Base-by-base conservation (phyloP, 345 rosid genomes). In the Linum lewisii region DNA sequence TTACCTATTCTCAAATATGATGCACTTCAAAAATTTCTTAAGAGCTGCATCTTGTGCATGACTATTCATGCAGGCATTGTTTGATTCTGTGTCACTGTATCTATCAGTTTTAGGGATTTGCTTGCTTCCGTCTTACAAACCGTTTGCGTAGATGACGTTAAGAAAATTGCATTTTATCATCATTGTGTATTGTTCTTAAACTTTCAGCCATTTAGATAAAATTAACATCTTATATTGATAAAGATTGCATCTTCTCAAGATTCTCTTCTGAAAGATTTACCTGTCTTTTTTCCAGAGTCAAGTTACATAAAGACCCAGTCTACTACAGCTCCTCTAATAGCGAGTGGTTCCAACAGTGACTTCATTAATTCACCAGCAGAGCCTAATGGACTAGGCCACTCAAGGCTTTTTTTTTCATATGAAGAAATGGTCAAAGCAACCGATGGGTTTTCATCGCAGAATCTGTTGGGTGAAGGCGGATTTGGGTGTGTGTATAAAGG, bases 381-480 rank as follows among this genome's bases (percentile, higher is more conserved):
- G 51, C 80, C 84, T 1, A 78, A 90, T 22, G 90, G 87, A 60
- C 73, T 88, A 58, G 88, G 93, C 59, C 81, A 86, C 60, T 92
- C 98, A 0, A 83, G 79, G 76, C 65, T 88, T 63, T 73, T 72
- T 59, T 92, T 84, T 74, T 68, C 86, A 0, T 83, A 77, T 74
- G 95, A 86, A 71, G 92, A 92, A 63, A 80, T 92, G 56, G 69
- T 57, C 63, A 66, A 64, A 69, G 96, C 90, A 3, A 92, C 96
- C 11, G 65, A 88, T 67, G 91, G 84, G 23, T 92, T 92, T 81
- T 79, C 95, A 14, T 67, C 79, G 58, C 79, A 84, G 51, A 86
- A 84, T 77, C 73, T 88, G 69, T 69, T 92, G 77, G 98, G 98
- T 49, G 90, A 88, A 81, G 96, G 98, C 53, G 96, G 98, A 57